These are phyloP conservation scores for Calonectria fujianensis DNA, from an alignment of 2,329 filamentous ascomycete species.

Conservation along the genomic window DNA sequence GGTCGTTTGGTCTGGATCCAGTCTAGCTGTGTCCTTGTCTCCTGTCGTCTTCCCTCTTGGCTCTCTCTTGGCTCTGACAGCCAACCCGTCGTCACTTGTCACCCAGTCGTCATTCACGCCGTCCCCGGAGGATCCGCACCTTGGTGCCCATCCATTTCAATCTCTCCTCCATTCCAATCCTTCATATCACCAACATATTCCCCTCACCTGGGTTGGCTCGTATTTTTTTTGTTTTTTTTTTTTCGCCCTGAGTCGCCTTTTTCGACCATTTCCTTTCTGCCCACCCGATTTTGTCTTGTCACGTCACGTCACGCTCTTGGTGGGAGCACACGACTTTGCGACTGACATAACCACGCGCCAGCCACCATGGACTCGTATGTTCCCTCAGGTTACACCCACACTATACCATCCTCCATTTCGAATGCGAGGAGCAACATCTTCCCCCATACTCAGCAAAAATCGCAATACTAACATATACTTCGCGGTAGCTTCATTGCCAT, in stretches of 20 bases:
- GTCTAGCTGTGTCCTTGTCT: conserved; percentile 23
- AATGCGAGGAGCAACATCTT: conserved; percentile 39
- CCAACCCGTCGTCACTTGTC: conserved; percentile 32
- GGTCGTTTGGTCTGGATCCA: conserved; percentile 31
- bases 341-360: conserved; percentile 51
- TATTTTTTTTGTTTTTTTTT: background rate
- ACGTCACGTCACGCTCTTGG: conserved; percentile 54
- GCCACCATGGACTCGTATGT: conserved; percentile 59
- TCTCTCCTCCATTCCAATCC: conserved; percentile 23
- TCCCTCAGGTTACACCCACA: conserved; percentile 37
- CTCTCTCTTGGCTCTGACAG: conserved; percentile 29
- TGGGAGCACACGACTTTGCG: conserved; percentile 52
- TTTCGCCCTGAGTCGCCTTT: conserved; percentile 9
- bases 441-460: conserved; percentile 9
- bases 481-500: conserved; percentile 68
- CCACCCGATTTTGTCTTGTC: conserved; percentile 39
- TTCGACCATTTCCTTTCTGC: conserved; percentile 36
- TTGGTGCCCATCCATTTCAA: conserved; percentile 31
- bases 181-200: conserved; percentile 24
- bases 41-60: conserved; percentile 24
- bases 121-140: conserved; percentile 44
- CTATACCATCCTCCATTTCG: conserved; percentile 41
- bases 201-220: conserved; percentile 21
- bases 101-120: conserved; percentile 35
- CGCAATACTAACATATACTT: conserved; percentile 41